These are phyloP conservation scores for Evernia prunastri DNA, from an alignment of 495 filamentous ascomycete genomes.

Conservation along the genomic window DNA sequence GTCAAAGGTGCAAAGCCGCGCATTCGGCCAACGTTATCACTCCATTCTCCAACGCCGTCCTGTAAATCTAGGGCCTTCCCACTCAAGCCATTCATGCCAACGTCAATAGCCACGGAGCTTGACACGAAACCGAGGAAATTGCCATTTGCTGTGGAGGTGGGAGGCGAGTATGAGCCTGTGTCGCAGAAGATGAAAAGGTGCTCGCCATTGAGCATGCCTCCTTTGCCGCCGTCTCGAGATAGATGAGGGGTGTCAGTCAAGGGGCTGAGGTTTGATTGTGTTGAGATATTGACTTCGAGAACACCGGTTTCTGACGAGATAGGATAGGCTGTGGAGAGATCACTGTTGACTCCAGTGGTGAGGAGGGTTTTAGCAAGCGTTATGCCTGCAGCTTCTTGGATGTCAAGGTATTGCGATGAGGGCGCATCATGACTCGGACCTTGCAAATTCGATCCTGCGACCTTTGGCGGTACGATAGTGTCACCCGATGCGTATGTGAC, in stretches of 20 bases:
- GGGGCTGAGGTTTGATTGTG: constrained; percentile 22
- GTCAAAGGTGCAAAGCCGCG: constrained; percentile 33
- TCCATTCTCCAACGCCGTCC: constrained; percentile 33
- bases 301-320: constrained; percentile 27
- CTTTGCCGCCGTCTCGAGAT: constrained; percentile 33
- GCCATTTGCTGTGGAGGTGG: constrained; percentile 21
- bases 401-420: constrained; percentile 27
- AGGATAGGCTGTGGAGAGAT: constrained; percentile 28
- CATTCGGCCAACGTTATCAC: constrained; percentile 29
- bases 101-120: constrained; percentile 33
- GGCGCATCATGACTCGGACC: constrained; percentile 26
- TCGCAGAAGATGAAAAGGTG: constrained; percentile 35
- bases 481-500: constrained; percentile 25
- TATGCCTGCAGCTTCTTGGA: constrained; percentile 11
- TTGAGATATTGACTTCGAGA: constrained; percentile 27
- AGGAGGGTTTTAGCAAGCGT: constrained; percentile 24
- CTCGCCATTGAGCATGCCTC: constrained; percentile 33
- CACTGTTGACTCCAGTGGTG: constrained; percentile 27
- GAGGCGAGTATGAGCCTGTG: constrained; percentile 31
- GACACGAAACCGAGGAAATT: constrained; percentile 33
- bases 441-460: constrained; percentile 20
- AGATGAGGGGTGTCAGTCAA: constrained; percentile 28
- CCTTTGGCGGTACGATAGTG: constrained; percentile 21
- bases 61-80: constrained; percentile 25
- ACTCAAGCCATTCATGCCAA: constrained; percentile 28